Evolutionary conservation across 148 eudicot species (phyloP).

Genomic region (Linanthus parryae): DNA sequence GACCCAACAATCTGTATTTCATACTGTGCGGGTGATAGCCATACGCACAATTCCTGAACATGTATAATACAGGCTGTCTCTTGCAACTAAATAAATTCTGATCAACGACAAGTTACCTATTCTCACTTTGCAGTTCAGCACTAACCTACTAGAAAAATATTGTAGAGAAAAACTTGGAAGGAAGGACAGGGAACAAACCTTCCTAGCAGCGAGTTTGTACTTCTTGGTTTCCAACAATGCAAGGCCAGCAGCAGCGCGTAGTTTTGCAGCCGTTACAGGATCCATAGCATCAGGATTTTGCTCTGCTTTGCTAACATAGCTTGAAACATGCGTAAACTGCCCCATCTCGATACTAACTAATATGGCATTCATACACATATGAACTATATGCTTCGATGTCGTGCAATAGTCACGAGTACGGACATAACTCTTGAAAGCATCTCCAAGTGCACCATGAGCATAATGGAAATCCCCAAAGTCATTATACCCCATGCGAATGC

Average conservation of each 20-base stretch:
- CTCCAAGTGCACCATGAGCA: conserved; percentile 80
- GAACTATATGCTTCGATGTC: conserved; percentile 77
- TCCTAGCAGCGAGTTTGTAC: conserved; percentile 90
- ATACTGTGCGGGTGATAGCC: too few species aligned
- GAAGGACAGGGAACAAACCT: conserved; percentile 46
- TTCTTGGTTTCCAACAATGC: conserved; percentile 70
- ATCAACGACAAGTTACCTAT: too few species aligned
- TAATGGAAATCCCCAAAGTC: conserved; percentile 91
- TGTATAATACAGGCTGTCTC: too few species aligned
- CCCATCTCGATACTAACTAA: conserved; percentile 96
- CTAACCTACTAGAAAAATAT: too few species aligned
- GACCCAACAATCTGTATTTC: too few species aligned
- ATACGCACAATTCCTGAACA: too few species aligned
- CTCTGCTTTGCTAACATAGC: conserved; percentile 92
- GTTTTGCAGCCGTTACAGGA: conserved; percentile 53
- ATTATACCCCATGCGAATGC: conserved; percentile 97
- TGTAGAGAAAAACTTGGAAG: background rate
- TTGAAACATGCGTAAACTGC: conserved; percentile 85
- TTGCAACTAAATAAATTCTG: too few species aligned
- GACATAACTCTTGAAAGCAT: conserved; percentile 84
- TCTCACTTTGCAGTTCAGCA: too few species aligned
- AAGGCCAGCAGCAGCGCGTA: conserved; percentile 87
- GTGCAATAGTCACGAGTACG: conserved; percentile 99
- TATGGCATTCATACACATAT: conserved; percentile 90
- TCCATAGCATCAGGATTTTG: conserved; percentile 61